Evolutionary conservation across 306 rosid species (phyloP), one percentile per base, ranked within the genome.

Genomic region (Acacia acuminata): DNA sequence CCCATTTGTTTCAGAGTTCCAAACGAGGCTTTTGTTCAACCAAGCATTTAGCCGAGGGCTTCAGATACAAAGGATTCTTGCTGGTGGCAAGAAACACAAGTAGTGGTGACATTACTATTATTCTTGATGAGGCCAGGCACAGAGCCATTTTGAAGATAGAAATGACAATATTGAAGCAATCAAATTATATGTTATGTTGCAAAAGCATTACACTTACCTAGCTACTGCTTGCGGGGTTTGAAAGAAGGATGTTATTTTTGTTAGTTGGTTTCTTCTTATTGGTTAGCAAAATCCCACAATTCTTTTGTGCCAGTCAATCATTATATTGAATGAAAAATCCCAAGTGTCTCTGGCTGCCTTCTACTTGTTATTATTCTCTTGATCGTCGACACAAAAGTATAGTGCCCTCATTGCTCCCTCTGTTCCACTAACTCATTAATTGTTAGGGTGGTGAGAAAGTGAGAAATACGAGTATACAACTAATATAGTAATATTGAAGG

Each of bases 1-100:
- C 89, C 98, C 98, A 42, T 96, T 94, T 83, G 99, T 94, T 50
- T 87, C 99, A 7, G 99, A 94, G 85, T 96, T 94, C 90, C 98
- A 96, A 82, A 92, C 97, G 42, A 85, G 99, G 89, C 89, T 96
- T 48, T 89, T 96, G 12, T 96, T 90, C 92, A 96, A 96, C 89
- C 99, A 96, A 88, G 99, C 99, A 25, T 96, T 96, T 89, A 96
- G 99, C 84, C 76, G 98, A 82, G 98, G 99, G 56, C 99, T 96
- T 81, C 98, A 96, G 84, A 96, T 96, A 81, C 98, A 94, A 80
- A 93, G 97, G 38, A 94, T 96, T 86, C 87, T 96, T 73, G 82
- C 98, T 25, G 99, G 99, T 69, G 99, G 99, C 77, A 96, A 93
- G 92, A 96, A 96, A 87, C 61, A 94, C 51, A 96, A 92, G n/a